phyloP scores from a whole-genome alignment of 2,329 filamentous ascomycete species.

The Colletotrichum sp. region DNA sequence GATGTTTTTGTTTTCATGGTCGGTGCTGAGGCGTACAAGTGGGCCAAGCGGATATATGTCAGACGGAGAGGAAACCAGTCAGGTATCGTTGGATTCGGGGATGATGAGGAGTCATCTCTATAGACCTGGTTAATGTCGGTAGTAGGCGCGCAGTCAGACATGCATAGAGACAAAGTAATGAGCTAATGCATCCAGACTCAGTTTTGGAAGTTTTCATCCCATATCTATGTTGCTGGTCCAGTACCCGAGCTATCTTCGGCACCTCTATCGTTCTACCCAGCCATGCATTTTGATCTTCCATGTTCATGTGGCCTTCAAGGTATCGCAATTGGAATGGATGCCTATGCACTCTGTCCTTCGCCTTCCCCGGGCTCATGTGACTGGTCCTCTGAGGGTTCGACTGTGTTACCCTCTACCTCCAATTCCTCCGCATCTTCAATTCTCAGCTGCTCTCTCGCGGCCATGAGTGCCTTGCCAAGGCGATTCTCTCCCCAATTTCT shows the following conservation, averaged over 20 bases:
- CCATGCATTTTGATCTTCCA: not conserved
- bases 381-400: not conserved
- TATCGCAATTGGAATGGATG: not conserved
- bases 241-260: not conserved
- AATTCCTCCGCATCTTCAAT: not conserved
- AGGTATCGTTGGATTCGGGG: not conserved
- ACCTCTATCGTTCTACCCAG: accelerated
- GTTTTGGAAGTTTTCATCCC: not conserved
- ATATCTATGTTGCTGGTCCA: not conserved
- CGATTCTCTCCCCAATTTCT: constrained; percentile 35
- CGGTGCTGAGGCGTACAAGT: constrained; percentile 72
- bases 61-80: constrained; percentile 28
- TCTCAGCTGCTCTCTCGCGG: constrained; percentile 22
- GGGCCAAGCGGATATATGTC: constrained; percentile 63
- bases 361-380: not conserved
- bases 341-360: not conserved
- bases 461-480: constrained; percentile 35
- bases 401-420: not conserved
- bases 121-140: not conserved
- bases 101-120: not conserved
- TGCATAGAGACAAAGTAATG: not conserved
- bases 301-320: not conserved
- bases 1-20: constrained; percentile 58
- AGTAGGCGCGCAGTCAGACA: not conserved
- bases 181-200: not conserved